Base-by-base conservation (phyloP, 192 early-diverging fungal species). In the Oehlia diaphana region DNA sequence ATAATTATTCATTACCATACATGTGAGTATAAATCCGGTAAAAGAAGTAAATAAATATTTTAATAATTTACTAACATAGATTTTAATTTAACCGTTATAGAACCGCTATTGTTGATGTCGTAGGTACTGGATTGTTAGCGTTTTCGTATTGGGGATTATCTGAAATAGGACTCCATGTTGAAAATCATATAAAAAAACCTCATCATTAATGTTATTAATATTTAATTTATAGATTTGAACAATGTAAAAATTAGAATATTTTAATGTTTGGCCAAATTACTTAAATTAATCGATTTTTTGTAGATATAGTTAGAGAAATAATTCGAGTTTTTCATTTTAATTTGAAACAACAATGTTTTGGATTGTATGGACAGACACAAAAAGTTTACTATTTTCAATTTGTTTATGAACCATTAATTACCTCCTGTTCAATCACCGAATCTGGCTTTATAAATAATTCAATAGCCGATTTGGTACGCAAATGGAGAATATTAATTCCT, bases 71-170 rank as follows among this genome's bases (percentile, higher is more conserved):
- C 63, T 47, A 75, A 16, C 50, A 66, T 7, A 4, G 3, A 42
- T 21, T 28, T 21, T 73, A 63, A 14, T 79, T 82, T 71, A 73
- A 80, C 69, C 79, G 68, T 10, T 74, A 42, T 89, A 92, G 91
- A 71, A 93, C 92, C 10, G 91, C 92, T 0, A 85, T 90, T 28
- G 88, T 92, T 65, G 93, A 93, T 74, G 92, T 93, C 39, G 84
- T 94, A 9, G 90, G 92, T 49, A 93, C 92, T 10, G 84, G 80
- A 5, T 79, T 94, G 12, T 79, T 94, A 6, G 92, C 91, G 4
- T 50, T 75, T 63, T 80, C 63, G 19, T 80, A 72, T 80, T 50
- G 14, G 37, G 50, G 14, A 35, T 80, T 80, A 65, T 14, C 33
- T 47, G 62, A 39, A 37, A 19, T 73, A 9, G 31, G 10, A 12